Percentiles rank a stretch among this genome's conserved stretches.
Conservation (phyloP, 2,329 filamentous ascomycete genomes). For the Calonectria honghensis region DNA sequence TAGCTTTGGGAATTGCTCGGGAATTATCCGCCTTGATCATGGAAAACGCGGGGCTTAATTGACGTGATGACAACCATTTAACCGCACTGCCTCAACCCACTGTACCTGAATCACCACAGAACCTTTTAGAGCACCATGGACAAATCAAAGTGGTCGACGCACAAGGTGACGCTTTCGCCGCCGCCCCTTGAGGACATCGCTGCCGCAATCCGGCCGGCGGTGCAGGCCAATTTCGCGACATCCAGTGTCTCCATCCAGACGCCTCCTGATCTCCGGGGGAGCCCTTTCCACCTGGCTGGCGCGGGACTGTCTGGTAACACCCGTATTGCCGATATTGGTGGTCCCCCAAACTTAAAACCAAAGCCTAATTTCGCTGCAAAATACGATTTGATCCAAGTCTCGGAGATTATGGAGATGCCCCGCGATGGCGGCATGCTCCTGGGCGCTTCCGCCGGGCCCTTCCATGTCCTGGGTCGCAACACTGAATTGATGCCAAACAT, state of each 20-base stretch:
- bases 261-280: constrained; percentile 61
- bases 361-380: constrained; percentile 58
- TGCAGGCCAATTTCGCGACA: constrained; percentile 51
- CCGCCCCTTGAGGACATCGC: constrained; percentile 55
- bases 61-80: neutral
- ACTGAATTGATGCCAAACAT: constrained; percentile 64
- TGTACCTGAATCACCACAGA: neutral
- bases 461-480: constrained; percentile 64
- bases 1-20: neutral
- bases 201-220: constrained; percentile 41
- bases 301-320: constrained; percentile 63
- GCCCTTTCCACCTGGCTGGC: constrained; percentile 62
- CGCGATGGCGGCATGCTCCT: constrained; percentile 58
- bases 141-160: constrained; percentile 13
- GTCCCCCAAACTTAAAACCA: constrained; percentile 64
- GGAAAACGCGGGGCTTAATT: constrained; percentile 3
- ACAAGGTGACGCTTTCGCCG: constrained; percentile 47
- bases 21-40: neutral
- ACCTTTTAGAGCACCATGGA: neutral
- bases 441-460: constrained; percentile 66
- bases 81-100: neutral
- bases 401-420: constrained; percentile 61
- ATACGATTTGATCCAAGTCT: constrained; percentile 59
- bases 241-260: constrained; percentile 51
- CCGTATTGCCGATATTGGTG: constrained; percentile 66